Evolutionary conservation across 2,329 filamentous ascomycete genomes (phyloP), one percentile per base, ranked within the genome.

Genomic region (Microdochium bolleyi): DNA sequence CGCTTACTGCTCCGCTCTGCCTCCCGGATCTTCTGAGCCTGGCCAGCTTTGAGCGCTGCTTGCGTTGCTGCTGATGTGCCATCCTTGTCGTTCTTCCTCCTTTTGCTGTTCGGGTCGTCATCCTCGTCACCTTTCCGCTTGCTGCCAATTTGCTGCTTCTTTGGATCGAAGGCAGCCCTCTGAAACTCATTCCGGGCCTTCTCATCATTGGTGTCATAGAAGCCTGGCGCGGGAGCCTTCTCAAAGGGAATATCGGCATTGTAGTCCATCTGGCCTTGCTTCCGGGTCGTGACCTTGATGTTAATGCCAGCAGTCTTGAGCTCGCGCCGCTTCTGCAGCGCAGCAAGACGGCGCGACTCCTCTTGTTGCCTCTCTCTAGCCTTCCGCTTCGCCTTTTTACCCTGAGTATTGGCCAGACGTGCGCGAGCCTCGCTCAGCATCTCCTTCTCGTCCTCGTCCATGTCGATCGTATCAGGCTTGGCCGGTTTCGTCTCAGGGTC

Each of bases 241-340:
- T 99, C 94, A 59, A 99, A 97, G 0, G 94, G 94, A 58, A 99
- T 95, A 62, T 99, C 94, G 62, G 94, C 94, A 70, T 99, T 99
- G 76, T 99, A 99, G 70, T 99, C 94, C 90, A 99, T 99, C 74
- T 97, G 87, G 0, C 94, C 94, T 75, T 90, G 85, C 75, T 97
- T 97, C 55, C 88, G 84, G 14, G 88, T 94, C 2, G 85, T 84
- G 53, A 97, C 85, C 72, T 97, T 99, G 74, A 97, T 91, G 69
- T 99, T 99, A 72, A 99, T 97, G 49, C 94, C 94, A 1, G 94
- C 91, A 66, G 92, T 95, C 74, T 99, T 99, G 59, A 99, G 82
- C 72, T 99, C 94, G 61, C 94, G 84, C 38, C 94, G 84, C 75
- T 99, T 99, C 74, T 97, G 94, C 57, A 99, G 74, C 37, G 92